Conservation (phyloP, 169 alveolate genomes). For the Cyclospora cayetanensis region DNA sequence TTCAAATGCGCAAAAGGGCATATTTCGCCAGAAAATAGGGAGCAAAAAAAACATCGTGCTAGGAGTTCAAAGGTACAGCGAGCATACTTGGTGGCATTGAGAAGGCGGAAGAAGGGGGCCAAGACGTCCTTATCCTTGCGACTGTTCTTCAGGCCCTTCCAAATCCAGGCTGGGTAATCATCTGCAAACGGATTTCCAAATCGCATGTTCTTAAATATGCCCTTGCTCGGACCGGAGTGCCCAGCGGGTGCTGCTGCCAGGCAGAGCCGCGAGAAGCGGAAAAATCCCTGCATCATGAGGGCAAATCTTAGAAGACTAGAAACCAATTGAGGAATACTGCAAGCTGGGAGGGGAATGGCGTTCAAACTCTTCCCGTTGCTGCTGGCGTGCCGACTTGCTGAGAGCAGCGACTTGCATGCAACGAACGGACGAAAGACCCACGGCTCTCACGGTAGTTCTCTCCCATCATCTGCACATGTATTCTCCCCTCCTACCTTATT, state of each 20-base stretch:
- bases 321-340: too few species aligned
- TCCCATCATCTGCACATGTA: not conserved
- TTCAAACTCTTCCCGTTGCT: too few species aligned
- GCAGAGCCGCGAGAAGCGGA: constrained; percentile 5
- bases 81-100: constrained; percentile 61
- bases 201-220: not conserved
- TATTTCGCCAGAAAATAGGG: too few species aligned
- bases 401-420: not conserved
- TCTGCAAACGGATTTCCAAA: constrained; percentile 67
- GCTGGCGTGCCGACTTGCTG: too few species aligned
- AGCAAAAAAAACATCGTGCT: too few species aligned
- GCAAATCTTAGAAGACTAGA: too few species aligned
- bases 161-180: constrained; percentile 67
- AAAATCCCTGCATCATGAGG: not conserved
- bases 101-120: constrained; percentile 43
- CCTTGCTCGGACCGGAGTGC: not conserved
- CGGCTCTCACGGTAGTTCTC: not conserved
- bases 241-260: not conserved
- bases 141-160: constrained; percentile 27
- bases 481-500: too few species aligned
- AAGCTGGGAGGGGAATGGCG: too few species aligned
- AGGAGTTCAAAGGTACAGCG: too few species aligned
- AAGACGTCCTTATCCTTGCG: constrained; percentile 64
- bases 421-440: not conserved
- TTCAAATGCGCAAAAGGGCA: too few species aligned